A percentile compares a stretch with the other conserved stretches of the same genome.
Conservation (phyloP, 257 asterid genomes). For the Buddleja alternifolia region DNA sequence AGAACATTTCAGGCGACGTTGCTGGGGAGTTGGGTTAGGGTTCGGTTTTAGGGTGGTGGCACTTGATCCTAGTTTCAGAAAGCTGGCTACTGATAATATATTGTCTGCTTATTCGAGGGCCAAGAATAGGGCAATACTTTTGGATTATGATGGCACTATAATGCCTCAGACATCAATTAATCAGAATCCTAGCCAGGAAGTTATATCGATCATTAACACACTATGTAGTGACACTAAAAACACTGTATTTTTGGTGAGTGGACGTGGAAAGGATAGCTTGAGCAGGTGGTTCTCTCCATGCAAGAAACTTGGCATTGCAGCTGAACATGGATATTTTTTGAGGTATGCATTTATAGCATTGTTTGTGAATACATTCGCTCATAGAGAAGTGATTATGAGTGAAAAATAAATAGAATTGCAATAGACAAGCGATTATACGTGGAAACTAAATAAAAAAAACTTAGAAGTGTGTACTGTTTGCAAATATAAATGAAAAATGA, state of each 20-base stretch:
- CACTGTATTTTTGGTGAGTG: conserved; percentile 75
- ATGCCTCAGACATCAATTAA: conserved; percentile 76
- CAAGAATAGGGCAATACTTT: conserved; percentile 69
- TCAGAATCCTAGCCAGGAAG: conserved; percentile 64
- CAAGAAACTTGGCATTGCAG: conserved; percentile 77
- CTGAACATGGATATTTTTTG: conserved; percentile 83
- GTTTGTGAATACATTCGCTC: no score
- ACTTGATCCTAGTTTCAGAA: conserved; percentile 75
- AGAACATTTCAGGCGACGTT: conserved; percentile 76
- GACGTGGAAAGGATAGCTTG: conserved; percentile 77
- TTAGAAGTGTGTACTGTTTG: no score
- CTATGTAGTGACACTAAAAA: conserved; percentile 63
- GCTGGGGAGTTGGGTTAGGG: conserved; percentile 83
- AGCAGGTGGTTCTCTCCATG: conserved; percentile 76
- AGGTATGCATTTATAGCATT: conserved; percentile 44
- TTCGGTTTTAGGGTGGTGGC: conserved; percentile 87
- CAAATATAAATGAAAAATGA: no score
- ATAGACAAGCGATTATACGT: no score
- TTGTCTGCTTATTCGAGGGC: conserved; percentile 61
- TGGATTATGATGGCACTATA: conserved; percentile 87
- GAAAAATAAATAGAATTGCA: no score
- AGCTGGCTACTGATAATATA: conserved; percentile 68
- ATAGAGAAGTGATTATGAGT: no score
- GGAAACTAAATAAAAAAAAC: no score
- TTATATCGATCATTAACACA: conserved; percentile 64